Evolutionary conservation across 2,329 filamentous ascomycete species (phyloP).

Genomic region (Volutella citrinella): DNA sequence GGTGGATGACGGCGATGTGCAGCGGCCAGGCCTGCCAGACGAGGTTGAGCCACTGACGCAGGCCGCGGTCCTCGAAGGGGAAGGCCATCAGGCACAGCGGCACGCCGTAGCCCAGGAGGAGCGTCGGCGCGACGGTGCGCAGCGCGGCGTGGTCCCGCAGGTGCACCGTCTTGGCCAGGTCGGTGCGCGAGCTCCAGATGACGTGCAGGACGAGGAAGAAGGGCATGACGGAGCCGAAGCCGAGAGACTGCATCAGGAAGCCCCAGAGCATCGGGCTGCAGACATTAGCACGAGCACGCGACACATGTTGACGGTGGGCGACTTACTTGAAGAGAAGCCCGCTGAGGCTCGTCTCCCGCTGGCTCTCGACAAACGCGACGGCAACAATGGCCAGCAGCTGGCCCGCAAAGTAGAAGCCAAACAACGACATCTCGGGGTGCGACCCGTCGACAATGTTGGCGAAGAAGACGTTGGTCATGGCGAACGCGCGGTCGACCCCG

Average conservation of each 20-base stretch:
- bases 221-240: constrained; percentile 21
- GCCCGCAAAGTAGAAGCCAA: constrained; percentile 18
- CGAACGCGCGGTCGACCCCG: constrained; percentile 15
- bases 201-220: constrained; percentile 20
- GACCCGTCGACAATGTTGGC: constrained; percentile 21
- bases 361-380: constrained; percentile 18
- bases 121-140: constrained; percentile 15
- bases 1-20: constrained; percentile 13
- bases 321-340: constrained; percentile 20
- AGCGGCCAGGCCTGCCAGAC: constrained; percentile 21
- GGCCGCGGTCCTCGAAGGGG: constrained; percentile 15
- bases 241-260: constrained; percentile 17
- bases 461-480: constrained; percentile 19
- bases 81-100: constrained; percentile 15
- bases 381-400: constrained; percentile 18
- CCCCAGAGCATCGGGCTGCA: constrained; percentile 21
- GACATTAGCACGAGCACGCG: not conserved
- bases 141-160: constrained; percentile 17
- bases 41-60: constrained; percentile 19
- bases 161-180: constrained; percentile 9
- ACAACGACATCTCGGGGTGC: constrained; percentile 18
- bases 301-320: not conserved
- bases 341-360: constrained; percentile 11
- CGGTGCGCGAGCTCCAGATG: constrained; percentile 11
- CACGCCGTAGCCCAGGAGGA: constrained; percentile 20